Percentiles rank a stretch among this genome's conserved stretches.
phyloP scores from a whole-genome alignment of 2,329 filamentous ascomycete genomes.

The Aureobasidium sp. region DNA sequence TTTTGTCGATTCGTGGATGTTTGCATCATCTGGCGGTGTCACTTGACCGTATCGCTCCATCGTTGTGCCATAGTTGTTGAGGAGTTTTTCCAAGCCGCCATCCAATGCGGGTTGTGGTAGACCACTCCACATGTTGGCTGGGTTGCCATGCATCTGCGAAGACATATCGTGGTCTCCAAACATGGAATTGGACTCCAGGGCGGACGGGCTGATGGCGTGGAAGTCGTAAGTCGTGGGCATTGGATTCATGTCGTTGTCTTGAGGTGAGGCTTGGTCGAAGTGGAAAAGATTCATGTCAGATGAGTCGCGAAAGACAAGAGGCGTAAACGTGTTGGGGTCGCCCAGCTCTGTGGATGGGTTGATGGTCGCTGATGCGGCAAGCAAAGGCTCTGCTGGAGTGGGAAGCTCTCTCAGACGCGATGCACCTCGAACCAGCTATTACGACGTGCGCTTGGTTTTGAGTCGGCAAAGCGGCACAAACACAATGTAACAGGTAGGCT shows the following conservation, averaged over 20 bases:
- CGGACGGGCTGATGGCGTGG: neutral
- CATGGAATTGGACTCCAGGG: neutral
- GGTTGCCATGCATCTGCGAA: neutral
- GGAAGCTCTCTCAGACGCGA: neutral
- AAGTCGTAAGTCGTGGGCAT: conserved; percentile 1
- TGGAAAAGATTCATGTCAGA: conserved; percentile 16
- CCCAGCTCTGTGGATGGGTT: neutral
- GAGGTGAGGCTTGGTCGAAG: neutral
- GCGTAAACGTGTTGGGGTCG: neutral
- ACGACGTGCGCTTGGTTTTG: neutral
- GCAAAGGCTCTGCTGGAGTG: neutral
- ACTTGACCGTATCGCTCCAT: conserved; percentile 30
- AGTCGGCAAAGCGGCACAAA: neutral
- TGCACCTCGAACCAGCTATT: neutral
- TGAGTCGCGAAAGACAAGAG: neutral
- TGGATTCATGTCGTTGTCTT: neutral
- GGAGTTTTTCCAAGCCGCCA: neutral
- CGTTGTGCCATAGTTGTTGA: neutral
- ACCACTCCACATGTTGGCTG: neutral
- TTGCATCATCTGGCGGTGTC: conserved; percentile 30
- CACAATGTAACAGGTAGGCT: neutral
- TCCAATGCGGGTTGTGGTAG: neutral
- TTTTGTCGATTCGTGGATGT: neutral
- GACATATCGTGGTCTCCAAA: neutral
- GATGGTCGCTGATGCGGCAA: neutral